A percentile compares a stretch with the other conserved stretches of the same genome.
Evolutionary conservation across 495 filamentous ascomycete species (phyloP).

Genomic region (Melanomma pulvis-pyrius): DNA sequence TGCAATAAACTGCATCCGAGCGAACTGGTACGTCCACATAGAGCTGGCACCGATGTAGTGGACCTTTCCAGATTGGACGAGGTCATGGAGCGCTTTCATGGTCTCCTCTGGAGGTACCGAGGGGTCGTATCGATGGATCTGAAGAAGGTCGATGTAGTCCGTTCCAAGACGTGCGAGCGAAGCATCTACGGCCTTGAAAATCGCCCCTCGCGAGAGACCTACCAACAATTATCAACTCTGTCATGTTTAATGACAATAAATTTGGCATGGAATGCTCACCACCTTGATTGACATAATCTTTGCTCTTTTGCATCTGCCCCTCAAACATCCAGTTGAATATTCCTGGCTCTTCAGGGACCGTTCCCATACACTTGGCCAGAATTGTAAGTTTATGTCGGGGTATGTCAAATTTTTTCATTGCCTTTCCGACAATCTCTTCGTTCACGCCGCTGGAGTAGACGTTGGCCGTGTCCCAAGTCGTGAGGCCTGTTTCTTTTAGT

Average conservation of each 20-base stretch:
- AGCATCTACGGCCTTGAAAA: slow-evolving; percentile 70
- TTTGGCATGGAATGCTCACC: not conserved
- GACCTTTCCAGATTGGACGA: slow-evolving; percentile 59
- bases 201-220: slow-evolving; percentile 42
- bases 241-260: not conserved
- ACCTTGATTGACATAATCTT: slow-evolving; percentile 52
- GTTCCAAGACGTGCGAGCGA: slow-evolving; percentile 65
- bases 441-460: slow-evolving; percentile 51
- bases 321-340: slow-evolving; percentile 32
- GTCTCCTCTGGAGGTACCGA: slow-evolving; percentile 65
- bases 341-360: slow-evolving; percentile 44
- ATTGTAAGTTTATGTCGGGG: slow-evolving; percentile 53
- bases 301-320: slow-evolving; percentile 41
- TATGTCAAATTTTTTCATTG: slow-evolving; percentile 51
- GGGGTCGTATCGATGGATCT: slow-evolving; percentile 69
- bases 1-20: slow-evolving; percentile 56
- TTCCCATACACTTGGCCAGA: slow-evolving; percentile 49
- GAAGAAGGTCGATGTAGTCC: slow-evolving; percentile 70
- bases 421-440: slow-evolving; percentile 53
- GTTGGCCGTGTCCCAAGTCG: slow-evolving; percentile 40
- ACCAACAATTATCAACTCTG: not conserved
- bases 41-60: slow-evolving; percentile 50
- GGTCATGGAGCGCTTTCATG: slow-evolving; percentile 64
- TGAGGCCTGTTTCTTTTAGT: not conserved
- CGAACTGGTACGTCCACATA: slow-evolving; percentile 62